A percentile compares a stretch with the other conserved stretches of the same genome.
Conservation (phyloP, 2,329 filamentous ascomycete species). For the Botrytis elliptica region DNA sequence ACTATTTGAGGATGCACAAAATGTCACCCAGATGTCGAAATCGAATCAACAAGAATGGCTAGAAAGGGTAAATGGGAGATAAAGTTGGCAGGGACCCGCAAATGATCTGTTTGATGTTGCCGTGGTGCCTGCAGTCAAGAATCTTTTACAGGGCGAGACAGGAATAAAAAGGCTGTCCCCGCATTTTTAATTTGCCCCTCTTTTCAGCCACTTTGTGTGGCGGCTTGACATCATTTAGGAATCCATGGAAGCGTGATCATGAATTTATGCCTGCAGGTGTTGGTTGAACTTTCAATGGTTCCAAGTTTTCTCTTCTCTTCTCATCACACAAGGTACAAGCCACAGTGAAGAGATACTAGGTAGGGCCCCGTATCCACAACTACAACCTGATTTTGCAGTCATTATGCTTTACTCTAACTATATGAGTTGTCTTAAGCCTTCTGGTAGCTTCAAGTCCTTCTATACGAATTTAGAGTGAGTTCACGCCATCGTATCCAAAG, state of each 20-base stretch:
- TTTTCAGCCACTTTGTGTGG: slow-evolving; percentile 12
- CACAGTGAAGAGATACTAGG: background rate
- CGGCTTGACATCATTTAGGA: slow-evolving; percentile 1
- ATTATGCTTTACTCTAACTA: background rate
- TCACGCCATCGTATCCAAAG: background rate
- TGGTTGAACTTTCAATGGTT: background rate
- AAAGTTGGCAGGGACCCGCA: slow-evolving; percentile 15
- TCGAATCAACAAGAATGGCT: background rate
- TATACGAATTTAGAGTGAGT: background rate
- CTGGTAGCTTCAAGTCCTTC: background rate
- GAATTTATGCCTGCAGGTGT: background rate
- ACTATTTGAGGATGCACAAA: background rate
- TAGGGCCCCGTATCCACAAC: background rate
- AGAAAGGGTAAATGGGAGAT: background rate
- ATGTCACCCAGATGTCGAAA: background rate
- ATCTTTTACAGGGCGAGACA: background rate
- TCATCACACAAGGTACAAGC: background rate
- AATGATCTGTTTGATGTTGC: background rate
- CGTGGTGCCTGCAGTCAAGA: slow-evolving; percentile 5
- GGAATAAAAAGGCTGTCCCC: background rate
- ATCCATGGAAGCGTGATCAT: background rate
- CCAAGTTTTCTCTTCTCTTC: background rate
- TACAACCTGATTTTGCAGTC: background rate
- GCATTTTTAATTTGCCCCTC: background rate
- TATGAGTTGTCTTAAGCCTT: too few relatives aligned